Conservation (phyloP, 2,329 filamentous ascomycete species). For the Blastomyces parvus region DNA sequence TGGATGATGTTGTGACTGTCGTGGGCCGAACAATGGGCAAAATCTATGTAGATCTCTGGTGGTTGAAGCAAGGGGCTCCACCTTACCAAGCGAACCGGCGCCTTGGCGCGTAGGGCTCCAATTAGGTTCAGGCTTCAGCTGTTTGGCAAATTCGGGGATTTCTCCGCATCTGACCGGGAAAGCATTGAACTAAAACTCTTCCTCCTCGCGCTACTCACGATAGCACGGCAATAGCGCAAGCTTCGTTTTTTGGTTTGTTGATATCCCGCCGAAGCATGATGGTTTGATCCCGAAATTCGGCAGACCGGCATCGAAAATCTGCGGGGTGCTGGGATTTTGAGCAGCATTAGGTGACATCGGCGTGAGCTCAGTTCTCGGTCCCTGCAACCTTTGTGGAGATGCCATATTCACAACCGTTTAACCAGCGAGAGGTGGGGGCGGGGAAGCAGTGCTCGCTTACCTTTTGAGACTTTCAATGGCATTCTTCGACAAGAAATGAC, state of each 20-base stretch:
- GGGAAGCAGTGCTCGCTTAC: not conserved
- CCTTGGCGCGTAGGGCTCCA: not conserved
- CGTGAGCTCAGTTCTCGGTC: not conserved
- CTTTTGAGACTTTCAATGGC: not conserved
- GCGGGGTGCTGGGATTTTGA: not conserved
- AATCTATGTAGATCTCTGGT: not conserved
- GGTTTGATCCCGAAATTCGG: not conserved
- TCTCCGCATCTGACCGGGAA: not conserved
- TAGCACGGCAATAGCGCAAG: not conserved
- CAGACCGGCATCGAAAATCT: not conserved
- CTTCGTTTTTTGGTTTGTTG: not conserved
- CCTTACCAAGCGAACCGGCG: too few relatives aligned
- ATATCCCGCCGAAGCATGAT: not conserved
- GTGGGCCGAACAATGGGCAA: not conserved
- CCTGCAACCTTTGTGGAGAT: not conserved
- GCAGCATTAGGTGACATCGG: conserved; percentile 1
- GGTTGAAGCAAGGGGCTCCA: not conserved
- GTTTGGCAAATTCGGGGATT: not conserved
- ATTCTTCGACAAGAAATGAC: not conserved
- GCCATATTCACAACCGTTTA: not conserved
- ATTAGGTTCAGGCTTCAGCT: not conserved
- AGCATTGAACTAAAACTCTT: not conserved
- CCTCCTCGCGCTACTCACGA: not conserved
- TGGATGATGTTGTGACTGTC: not conserved
- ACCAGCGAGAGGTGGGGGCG: not conserved